phyloP scores from a whole-genome alignment of 2,329 filamentous ascomycete genomes.

The Apiospora pterosperma region DNA sequence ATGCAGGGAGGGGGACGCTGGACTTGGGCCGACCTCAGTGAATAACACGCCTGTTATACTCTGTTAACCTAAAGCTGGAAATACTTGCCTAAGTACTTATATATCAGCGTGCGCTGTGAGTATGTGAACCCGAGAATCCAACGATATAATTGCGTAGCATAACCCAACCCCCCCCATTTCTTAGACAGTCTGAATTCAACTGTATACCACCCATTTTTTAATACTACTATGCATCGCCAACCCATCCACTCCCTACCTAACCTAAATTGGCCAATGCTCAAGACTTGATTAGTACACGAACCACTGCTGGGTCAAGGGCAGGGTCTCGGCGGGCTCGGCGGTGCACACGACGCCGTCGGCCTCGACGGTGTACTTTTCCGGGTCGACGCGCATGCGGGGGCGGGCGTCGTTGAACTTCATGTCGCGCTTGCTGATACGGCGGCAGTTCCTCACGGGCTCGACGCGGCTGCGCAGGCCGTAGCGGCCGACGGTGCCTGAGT shows the following conservation, averaged over 20 bases:
- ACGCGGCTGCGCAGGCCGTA: conserved; percentile 79
- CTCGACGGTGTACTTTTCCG: conserved; percentile 84
- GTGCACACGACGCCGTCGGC: conserved; percentile 74
- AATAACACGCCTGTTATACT: too few relatives aligned
- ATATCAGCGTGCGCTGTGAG: neutral
- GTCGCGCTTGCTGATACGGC: conserved; percentile 73
- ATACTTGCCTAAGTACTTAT: neutral
- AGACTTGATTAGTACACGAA: conserved; percentile 63
- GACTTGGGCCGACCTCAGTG: too few relatives aligned
- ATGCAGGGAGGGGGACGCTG: too few relatives aligned
- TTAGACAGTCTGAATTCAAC: neutral
- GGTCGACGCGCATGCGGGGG: conserved; percentile 88
- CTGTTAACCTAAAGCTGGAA: too few relatives aligned
- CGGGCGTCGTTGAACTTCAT: conserved; percentile 86
- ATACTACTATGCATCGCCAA: neutral
- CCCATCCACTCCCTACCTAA: neutral
- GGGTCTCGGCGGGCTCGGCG: conserved; percentile 65
- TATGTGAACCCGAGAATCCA: neutral
- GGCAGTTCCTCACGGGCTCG: conserved; percentile 74
- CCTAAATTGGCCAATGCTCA: too few relatives aligned
- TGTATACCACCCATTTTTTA: neutral
- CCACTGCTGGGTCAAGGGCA: conserved; percentile 76
- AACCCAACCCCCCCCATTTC: neutral
- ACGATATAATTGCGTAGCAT: neutral
- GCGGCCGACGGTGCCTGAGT: conserved; percentile 60